A percentile compares a stretch with the other conserved stretches of the same genome.
Evolutionary conservation across 768 basidiomycete genomes (phyloP).

Genomic region (Strobilomyces confusus): DNA sequence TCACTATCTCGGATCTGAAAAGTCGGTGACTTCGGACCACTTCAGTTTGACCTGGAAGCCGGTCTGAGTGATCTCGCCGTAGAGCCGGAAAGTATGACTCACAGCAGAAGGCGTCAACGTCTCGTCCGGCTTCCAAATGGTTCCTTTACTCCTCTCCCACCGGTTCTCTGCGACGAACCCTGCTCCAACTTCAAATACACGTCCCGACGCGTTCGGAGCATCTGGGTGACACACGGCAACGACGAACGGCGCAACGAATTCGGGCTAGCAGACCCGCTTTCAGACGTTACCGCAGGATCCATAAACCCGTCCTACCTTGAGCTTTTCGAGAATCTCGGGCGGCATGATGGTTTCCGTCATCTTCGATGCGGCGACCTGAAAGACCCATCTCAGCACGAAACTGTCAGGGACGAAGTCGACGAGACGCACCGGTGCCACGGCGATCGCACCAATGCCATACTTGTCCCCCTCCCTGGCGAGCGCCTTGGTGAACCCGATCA

Average conservation of each 20-base stretch:
- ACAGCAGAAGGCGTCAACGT: constrained; percentile 95
- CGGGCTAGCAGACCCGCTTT: constrained; percentile 45
- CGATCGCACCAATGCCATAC: constrained; percentile 81
- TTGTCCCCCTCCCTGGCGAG: constrained; percentile 90
- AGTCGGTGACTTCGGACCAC: constrained; percentile 82
- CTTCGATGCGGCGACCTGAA: constrained; percentile 80
- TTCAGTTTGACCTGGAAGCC: constrained; percentile 65
- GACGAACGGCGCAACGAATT: constrained; percentile 91
- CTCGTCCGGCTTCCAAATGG: constrained; percentile 84
- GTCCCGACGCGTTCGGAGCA: constrained; percentile 72
- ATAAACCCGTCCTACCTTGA: constrained; percentile 47
- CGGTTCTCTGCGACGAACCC: constrained; percentile 89
- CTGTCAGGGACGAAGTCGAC: not conserved
- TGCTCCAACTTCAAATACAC: constrained; percentile 89
- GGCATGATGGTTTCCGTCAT: constrained; percentile 98
- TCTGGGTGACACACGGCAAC: constrained; percentile 83
- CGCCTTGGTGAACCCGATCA: constrained; percentile 89
- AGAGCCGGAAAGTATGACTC: constrained; percentile 16
- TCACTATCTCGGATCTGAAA: constrained; percentile 65
- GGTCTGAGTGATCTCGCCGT: not conserved
- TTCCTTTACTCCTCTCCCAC: constrained; percentile 88
- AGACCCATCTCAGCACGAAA: not conserved
- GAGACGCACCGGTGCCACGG: constrained; percentile 79
- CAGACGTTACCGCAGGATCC: not conserved
- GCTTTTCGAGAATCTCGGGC: constrained; percentile 85